Evolutionary conservation across 176 grass and related monocot species (phyloP).

Genomic region (Carex cristatella): DNA sequence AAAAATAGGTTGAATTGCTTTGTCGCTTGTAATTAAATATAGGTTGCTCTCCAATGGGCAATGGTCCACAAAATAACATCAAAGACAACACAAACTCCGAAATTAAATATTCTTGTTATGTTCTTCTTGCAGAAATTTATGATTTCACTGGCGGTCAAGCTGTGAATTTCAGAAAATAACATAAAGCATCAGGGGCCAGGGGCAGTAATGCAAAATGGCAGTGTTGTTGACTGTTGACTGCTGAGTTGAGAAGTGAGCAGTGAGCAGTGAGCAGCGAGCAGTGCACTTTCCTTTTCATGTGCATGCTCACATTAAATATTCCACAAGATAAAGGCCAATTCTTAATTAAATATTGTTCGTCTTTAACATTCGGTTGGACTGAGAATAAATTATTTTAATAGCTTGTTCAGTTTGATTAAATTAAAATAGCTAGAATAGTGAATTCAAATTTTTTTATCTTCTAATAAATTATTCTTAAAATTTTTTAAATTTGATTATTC

Average conservation of each 20-base stretch:
- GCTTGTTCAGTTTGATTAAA: no score
- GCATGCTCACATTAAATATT: constrained; percentile 7
- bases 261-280: background rate
- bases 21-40: background rate
- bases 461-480: no score
- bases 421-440: no score
- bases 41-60: background rate
- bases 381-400: no score
- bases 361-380: background rate
- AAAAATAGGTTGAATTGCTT: background rate
- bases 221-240: background rate
- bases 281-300: background rate
- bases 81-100: background rate
- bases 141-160: background rate
- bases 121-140: background rate
- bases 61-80: background rate
- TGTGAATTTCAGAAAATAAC: background rate
- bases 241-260: background rate
- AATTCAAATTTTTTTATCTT: no score
- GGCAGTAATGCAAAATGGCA: constrained; percentile 3
- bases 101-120: background rate
- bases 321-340: background rate
- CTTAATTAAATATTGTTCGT: background rate
- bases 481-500: no score
- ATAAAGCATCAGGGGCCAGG: background rate